phyloP scores from a whole-genome alignment of 1,284 basidiomycete species.

The Papiliotrema nemorosa region DNA sequence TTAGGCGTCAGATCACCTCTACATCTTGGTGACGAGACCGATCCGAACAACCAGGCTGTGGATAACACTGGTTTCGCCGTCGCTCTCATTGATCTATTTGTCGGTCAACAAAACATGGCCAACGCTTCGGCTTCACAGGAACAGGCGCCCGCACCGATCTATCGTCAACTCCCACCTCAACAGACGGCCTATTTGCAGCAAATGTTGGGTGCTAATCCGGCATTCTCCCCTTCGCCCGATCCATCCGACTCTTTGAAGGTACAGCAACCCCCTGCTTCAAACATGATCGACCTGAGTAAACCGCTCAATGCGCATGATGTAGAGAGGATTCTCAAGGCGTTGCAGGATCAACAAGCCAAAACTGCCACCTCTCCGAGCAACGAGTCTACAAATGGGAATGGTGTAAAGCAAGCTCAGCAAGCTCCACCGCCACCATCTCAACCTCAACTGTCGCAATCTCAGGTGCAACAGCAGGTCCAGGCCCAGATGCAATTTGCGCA shows the following conservation, averaged over 20 bases:
- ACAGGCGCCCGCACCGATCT: not conserved
- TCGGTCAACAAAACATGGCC: not conserved
- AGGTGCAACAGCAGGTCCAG: not conserved
- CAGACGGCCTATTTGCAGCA: slow-evolving; percentile 1
- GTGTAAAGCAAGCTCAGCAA: not conserved
- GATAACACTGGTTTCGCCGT: too few relatives aligned
- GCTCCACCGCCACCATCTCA: not conserved
- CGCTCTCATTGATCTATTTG: not conserved
- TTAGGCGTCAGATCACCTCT: too few relatives aligned
- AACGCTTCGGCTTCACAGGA: not conserved
- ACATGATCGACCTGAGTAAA: slow-evolving; percentile 45
- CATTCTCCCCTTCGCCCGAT: not conserved
- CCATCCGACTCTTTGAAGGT: too few relatives aligned
- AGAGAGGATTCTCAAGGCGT: slow-evolving; percentile 37
- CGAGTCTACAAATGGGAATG: not conserved
- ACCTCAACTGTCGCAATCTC: not conserved
- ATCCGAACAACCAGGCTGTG: too few relatives aligned
- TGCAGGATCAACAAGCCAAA: slow-evolving; percentile 28
- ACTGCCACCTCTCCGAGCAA: not conserved
- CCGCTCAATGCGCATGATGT: slow-evolving; percentile 40
- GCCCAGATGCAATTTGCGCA: too few relatives aligned
- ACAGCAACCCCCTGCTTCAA: slow-evolving; percentile 9
- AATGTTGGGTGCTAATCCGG: not conserved
- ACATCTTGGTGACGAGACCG: too few relatives aligned
- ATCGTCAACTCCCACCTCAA: slow-evolving; percentile 2